phyloP scores from a whole-genome alignment of 2,329 filamentous ascomycete species.

The Xylariaceae sp. region DNA sequence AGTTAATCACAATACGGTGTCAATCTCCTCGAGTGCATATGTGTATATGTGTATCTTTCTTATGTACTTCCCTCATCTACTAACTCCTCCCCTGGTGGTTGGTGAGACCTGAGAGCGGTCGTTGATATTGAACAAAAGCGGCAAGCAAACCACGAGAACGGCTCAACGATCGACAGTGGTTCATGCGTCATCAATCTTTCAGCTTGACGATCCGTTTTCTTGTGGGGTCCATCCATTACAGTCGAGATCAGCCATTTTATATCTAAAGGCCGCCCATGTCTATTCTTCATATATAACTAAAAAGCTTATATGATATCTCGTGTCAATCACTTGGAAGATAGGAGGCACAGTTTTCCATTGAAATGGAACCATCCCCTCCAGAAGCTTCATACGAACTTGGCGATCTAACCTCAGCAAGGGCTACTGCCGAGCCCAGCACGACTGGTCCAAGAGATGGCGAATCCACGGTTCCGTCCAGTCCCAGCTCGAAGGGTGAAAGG shows the following conservation, averaged over 20 bases:
- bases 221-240: not conserved
- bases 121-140: not conserved
- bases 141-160: not conserved
- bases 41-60: not conserved
- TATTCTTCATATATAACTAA: not conserved
- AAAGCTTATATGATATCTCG: not conserved
- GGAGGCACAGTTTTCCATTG: not conserved
- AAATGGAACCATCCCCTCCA: not conserved
- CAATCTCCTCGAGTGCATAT: not conserved
- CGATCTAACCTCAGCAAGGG: not conserved
- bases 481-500: conserved; percentile 7
- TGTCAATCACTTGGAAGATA: not conserved
- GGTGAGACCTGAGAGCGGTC: not conserved
- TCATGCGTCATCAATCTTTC: not conserved
- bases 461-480: not conserved
- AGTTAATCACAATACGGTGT: too few relatives aligned
- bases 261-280: not conserved
- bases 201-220: not conserved
- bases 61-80: not conserved
- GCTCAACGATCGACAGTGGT: not conserved
- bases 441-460: not conserved
- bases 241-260: not conserved
- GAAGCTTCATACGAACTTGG: conserved; percentile 1
- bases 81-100: not conserved
- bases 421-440: not conserved